A percentile compares a stretch with the other conserved stretches of the same genome.
These are phyloP conservation scores for Trichosanthes cucumerina DNA, from an alignment of 306 rosid species.

Conservation along the genomic window DNA sequence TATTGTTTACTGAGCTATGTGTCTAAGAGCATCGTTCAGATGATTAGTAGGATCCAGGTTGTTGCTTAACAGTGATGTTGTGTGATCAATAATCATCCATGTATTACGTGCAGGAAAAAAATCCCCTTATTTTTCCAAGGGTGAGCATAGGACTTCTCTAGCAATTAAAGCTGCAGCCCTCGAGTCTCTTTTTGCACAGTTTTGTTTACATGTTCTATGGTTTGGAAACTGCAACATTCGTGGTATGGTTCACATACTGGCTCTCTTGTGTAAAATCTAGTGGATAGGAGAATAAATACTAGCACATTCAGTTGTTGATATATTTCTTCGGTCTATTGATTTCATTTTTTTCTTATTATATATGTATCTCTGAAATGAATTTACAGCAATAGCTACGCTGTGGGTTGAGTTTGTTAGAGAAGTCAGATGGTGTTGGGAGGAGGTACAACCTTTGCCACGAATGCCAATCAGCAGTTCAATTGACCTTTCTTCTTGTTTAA, in stretches of 20 bases:
- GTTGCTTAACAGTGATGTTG: slow-evolving; percentile 7
- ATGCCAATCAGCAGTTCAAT: slow-evolving; percentile 65
- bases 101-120: slow-evolving; percentile 35
- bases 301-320: slow-evolving; percentile 17
- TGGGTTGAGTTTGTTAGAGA: slow-evolving; percentile 97
- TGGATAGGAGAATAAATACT: background rate
- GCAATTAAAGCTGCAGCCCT: slow-evolving; percentile 80
- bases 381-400: slow-evolving; percentile 68
- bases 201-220: slow-evolving; percentile 90
- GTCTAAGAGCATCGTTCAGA: background rate
- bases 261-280: background rate
- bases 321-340: slow-evolving; percentile 16
- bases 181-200: slow-evolving; percentile 73
- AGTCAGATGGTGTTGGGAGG: slow-evolving; percentile 99
- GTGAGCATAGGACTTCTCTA: slow-evolving; percentile 48
- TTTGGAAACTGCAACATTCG: slow-evolving; percentile 91
- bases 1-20: background rate
- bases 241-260: slow-evolving; percentile 31
- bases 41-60: background rate
- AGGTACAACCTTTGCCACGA: slow-evolving; percentile 76
- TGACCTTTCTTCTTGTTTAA: slow-evolving; percentile 79
- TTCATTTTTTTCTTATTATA: background rate
- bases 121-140: slow-evolving; percentile 30
- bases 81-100: slow-evolving; percentile 11
- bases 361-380: slow-evolving; percentile 13